Percentiles rank a stretch among this genome's conserved stretches.
phyloP scores from a whole-genome alignment of 345 rosid genomes.

The Lagerstroemia speciosa region DNA sequence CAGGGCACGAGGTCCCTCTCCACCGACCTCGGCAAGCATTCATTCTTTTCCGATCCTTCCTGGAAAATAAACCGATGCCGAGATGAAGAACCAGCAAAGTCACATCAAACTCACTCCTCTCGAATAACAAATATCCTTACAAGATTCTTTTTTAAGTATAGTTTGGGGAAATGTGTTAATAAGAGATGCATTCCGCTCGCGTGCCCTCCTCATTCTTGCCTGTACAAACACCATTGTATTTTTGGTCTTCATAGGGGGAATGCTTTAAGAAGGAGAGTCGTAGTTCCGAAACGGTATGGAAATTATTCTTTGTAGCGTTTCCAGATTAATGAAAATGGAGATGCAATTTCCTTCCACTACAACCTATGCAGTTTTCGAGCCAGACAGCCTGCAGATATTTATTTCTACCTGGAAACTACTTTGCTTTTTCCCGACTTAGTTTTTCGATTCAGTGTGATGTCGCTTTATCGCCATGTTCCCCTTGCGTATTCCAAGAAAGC shows the following conservation, averaged over 20 bases:
- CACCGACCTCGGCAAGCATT: conserved; percentile 81
- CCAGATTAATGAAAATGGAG: background rate
- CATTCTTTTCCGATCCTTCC: conserved; percentile 73
- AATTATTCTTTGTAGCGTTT: background rate
- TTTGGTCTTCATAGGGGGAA: background rate
- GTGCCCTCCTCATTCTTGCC: conserved; percentile 18
- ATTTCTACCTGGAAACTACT: too few relatives aligned
- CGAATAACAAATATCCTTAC: background rate
- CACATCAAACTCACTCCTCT: background rate
- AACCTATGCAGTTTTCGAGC: too few relatives aligned
- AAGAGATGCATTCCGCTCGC: conserved; percentile 22
- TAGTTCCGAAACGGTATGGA: background rate
- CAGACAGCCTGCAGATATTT: too few relatives aligned
- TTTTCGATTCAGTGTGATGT: background rate
- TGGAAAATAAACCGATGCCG: conserved; percentile 71
- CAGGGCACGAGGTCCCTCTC: conserved; percentile 92
- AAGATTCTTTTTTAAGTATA: background rate
- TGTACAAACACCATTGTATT: background rate
- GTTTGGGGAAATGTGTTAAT: conserved; percentile 1
- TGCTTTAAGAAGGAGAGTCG: background rate
- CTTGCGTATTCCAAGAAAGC: background rate
- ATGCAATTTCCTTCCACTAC: background rate
- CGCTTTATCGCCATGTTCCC: background rate
- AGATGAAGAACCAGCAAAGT: conserved; percentile 12
- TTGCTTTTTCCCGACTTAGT: too few relatives aligned